Percentiles rank a stretch among this genome's conserved stretches.
phyloP scores from a whole-genome alignment of 1,139 yeast species.

The Sugiyamaella castrensis region DNA sequence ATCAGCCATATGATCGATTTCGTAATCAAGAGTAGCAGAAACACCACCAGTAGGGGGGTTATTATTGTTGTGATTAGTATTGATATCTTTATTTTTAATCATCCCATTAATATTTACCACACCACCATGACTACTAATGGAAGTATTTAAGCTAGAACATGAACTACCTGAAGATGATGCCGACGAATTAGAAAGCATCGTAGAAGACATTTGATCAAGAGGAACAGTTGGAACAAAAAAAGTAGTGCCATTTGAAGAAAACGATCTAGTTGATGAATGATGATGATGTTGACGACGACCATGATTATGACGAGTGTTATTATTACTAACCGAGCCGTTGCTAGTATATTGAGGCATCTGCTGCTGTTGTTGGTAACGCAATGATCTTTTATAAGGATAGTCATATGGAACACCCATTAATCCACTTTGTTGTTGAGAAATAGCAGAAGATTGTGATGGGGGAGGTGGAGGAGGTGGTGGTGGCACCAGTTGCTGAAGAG shows the following conservation, averaged over 20 bases:
- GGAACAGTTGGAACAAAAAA: constrained; percentile 29
- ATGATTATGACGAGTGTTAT: constrained; percentile 3
- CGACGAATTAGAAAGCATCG: constrained; percentile 8
- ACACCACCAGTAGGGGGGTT: constrained; percentile 61
- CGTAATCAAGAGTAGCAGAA: constrained; percentile 72
- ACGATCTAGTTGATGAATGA: constrained; percentile 16
- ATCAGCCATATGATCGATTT: constrained; percentile 69
- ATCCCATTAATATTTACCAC: no score
- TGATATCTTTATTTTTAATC: no score
- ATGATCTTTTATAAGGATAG: constrained; percentile 9
- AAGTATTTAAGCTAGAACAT: no score
- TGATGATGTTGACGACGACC: constrained; percentile 10
- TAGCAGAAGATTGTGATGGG: no score
- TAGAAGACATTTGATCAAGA: constrained; percentile 22
- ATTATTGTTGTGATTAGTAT: constrained; percentile 27
- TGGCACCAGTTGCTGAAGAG: constrained; percentile 2
- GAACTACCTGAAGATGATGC: constrained; percentile 14
- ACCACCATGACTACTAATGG: no score
- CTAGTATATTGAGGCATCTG: background rate
- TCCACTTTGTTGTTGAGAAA: no score
- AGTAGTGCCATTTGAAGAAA: constrained; percentile 29
- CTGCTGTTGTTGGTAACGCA: constrained; percentile 11
- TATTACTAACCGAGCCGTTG: background rate
- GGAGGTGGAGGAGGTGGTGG: background rate
- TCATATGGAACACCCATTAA: constrained; percentile 5